A percentile compares a stretch with the other conserved stretches of the same genome.
These are phyloP conservation scores for Ascochyta rabiei DNA, from an alignment of 2,329 filamentous ascomycete genomes.

Conservation along the genomic window DNA sequence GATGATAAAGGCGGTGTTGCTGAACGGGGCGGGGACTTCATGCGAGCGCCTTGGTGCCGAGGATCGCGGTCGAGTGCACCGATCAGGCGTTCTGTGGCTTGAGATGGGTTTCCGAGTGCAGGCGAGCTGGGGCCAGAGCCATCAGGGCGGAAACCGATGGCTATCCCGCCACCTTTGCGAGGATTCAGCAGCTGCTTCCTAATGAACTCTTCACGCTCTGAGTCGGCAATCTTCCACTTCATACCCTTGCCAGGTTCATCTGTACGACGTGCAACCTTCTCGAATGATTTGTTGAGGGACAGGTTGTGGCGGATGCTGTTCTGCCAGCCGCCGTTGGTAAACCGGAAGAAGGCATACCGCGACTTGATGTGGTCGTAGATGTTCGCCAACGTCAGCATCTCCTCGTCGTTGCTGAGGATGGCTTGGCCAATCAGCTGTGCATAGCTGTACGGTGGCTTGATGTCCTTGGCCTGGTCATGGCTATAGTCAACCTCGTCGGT, in stretches of 20 bases:
- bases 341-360: constrained; percentile 90
- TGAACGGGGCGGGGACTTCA: constrained; percentile 53
- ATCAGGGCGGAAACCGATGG: constrained; percentile 50
- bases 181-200: constrained; percentile 64
- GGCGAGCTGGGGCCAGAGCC: constrained; percentile 75
- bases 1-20: constrained; percentile 55
- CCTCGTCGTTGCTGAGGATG: constrained; percentile 83
- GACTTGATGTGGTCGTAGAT: constrained; percentile 94
- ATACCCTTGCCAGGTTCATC: constrained; percentile 98
- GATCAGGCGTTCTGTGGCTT: constrained; percentile 58
- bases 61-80: constrained; percentile 41
- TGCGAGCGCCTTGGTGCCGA: constrained; percentile 26
- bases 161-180: constrained; percentile 46
- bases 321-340: constrained; percentile 90
- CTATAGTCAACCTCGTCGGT: constrained; percentile 74
- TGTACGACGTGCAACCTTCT: constrained; percentile 88
- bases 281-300: constrained; percentile 91
- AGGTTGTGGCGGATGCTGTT: constrained; percentile 98
- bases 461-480: constrained; percentile 81
- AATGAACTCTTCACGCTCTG: constrained; percentile 85
- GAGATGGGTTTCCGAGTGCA: constrained; percentile 55
- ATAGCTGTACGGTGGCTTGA: constrained; percentile 96
- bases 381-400: constrained; percentile 87
- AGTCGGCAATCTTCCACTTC: constrained; percentile 95
- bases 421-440: constrained; percentile 97